Evolutionary conservation across 768 basidiomycete genomes (phyloP).

Genomic region (Rhizopogon roseolus): DNA sequence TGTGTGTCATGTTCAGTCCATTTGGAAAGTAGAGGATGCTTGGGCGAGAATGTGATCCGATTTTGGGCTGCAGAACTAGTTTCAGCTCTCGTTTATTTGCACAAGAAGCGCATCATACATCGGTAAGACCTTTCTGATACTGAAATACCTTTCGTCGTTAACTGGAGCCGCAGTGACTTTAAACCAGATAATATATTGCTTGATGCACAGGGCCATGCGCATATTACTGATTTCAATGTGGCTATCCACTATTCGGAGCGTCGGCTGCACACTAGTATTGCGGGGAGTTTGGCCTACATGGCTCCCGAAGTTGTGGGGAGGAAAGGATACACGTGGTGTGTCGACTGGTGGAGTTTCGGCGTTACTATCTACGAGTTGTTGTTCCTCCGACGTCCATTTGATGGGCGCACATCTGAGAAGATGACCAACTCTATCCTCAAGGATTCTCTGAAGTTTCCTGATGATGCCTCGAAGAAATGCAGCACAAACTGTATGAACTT

Average conservation of each 20-base stretch:
- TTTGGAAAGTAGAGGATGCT: conserved; percentile 62
- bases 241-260: conserved; percentile 95
- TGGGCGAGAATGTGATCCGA: conserved; percentile 68
- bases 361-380: conserved; percentile 88
- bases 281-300: conserved; percentile 99
- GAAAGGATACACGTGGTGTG: conserved; percentile 88
- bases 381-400: conserved; percentile 79
- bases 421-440: conserved; percentile 84
- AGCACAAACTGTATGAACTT: conserved; percentile 64
- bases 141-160: neutral
- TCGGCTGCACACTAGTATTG: conserved; percentile 85
- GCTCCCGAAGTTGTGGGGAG: conserved; percentile 93
- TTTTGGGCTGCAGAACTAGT: conserved; percentile 92
- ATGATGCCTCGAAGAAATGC: conserved; percentile 53
- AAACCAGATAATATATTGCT: conserved; percentile 98
- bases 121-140: conserved; percentile 48
- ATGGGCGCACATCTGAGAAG: conserved; percentile 84
- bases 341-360: conserved; percentile 97
- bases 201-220: conserved; percentile 91
- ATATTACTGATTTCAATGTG: conserved; percentile 98
- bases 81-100: conserved; percentile 83
- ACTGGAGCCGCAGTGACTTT: conserved; percentile 58
- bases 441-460: conserved; percentile 75
- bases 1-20: conserved; percentile 53
- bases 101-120: conserved; percentile 89